Evolutionary conservation across 2,329 filamentous ascomycete species (phyloP), one percentile per base, ranked within the genome.

Genomic region (Clonostachys rhizophaga): DNA sequence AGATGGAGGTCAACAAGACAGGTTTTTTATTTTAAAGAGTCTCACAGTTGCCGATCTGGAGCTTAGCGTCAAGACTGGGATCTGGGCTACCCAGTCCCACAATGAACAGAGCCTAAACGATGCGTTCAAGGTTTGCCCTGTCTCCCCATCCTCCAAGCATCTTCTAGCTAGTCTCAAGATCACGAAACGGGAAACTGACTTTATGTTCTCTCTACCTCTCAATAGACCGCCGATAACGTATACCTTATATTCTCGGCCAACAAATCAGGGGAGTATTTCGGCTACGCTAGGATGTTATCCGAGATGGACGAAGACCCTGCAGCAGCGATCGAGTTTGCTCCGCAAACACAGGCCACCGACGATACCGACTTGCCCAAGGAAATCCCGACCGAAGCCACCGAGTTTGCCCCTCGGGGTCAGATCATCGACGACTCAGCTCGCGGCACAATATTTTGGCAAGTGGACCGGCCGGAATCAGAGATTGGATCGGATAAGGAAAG

Each of bases 401-500:
- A 88, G 43, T 85, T 78, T 45, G 86, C 87, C 4, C 91, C 91
- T 1, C 86, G 80, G 58, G 92, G 92, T 20, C 83, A 84, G 47
- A 95, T 97, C 49, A 92, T 96, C 42, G 90, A 96, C 58, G 92
- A 97, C 62, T 91, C 89, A 5, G 87, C 89, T 1, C 80, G 92
- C n/a, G 92, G 92, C 0, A 96, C 91, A 0, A 96, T 96, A 39
- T 97, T 97, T 59, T 97, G 92, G 92, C 92, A 97, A 64, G 85
- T 86, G 7, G 86, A 92, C 44, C 66, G 74, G 34, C 79, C 81
- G 1, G 83, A 83, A 2, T 58, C 62, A 2, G 64, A 66, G 41
- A 74, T 68, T 9, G 69, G 69, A 17, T 56, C 57, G 5, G 76
- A 77, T n/a, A 73, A 74, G 5, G 65, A 67, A 24, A 66, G 63